Conservation (phyloP, 805 yeast species). For the Blastobotrys robertii region DNA sequence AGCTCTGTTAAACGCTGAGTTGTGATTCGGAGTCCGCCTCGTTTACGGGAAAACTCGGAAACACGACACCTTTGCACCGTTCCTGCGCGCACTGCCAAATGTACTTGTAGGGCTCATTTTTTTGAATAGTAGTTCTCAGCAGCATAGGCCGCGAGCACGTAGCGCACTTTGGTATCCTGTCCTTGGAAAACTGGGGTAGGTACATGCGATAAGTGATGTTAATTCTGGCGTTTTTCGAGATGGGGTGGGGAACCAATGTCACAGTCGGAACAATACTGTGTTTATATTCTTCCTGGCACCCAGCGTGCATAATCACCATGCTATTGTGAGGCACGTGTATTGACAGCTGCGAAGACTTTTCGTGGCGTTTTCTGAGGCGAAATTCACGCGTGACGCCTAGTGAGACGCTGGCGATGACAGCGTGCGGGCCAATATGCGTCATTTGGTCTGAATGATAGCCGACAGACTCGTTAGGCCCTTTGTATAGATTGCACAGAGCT, state of each 20-base stretch:
- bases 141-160: conserved; percentile 36
- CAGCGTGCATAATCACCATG: conserved; percentile 63
- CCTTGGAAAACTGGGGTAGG: conserved; percentile 29
- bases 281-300: conserved; percentile 66
- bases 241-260: conserved; percentile 36
- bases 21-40: no score
- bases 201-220: conserved; percentile 59
- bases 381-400: conserved; percentile 65
- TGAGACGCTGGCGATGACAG: conserved; percentile 56
- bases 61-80: no score
- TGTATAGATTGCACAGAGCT: conserved; percentile 50
- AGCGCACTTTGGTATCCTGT: conserved; percentile 35
- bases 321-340: conserved; percentile 65
- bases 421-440: conserved; percentile 63
- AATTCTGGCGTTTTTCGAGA: conserved; percentile 43
- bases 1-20: no score
- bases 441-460: conserved; percentile 74
- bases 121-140: conserved; percentile 45
- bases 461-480: conserved; percentile 39
- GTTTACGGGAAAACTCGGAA: no score
- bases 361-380: conserved; percentile 34
- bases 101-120: conserved; percentile 40
- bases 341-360: conserved; percentile 33
- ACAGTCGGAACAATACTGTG: conserved; percentile 47
- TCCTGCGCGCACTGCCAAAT: conserved; percentile 50